Conservation (phyloP, 176 grass and related monocot genomes). For the Cymbopogon citratus region DNA sequence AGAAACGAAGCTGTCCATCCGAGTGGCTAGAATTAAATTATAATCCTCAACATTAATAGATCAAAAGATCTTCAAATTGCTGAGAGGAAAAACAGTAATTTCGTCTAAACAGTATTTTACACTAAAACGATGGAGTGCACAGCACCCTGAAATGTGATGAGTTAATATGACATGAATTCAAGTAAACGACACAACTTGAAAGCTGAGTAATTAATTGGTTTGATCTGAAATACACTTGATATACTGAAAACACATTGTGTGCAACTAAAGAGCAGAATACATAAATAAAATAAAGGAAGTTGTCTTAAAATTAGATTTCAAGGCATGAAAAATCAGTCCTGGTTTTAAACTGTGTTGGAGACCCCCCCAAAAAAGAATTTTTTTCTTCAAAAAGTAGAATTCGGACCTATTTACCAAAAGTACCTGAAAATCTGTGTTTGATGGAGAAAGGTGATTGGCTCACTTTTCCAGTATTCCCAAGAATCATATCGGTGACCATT, state of each 20-base stretch:
- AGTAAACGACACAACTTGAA: not conserved
- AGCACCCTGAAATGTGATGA: not conserved
- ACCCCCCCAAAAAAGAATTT: not conserved
- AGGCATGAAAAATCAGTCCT: conserved; percentile 10
- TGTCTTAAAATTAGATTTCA: conserved; percentile 14
- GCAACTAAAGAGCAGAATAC: not conserved
- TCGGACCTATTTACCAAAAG: not conserved
- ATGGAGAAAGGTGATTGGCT: conserved; percentile 64
- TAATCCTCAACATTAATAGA: not conserved
- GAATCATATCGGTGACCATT: conserved; percentile 89
- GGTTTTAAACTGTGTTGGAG: conserved; percentile 1
- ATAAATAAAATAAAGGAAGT: not conserved
- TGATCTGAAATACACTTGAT: not conserved
- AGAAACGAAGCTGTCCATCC: not conserved
- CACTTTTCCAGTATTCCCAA: conserved; percentile 59
- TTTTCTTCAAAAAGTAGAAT: not conserved
- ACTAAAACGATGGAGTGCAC: not conserved
- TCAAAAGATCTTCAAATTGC: not conserved
- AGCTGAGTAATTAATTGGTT: not conserved
- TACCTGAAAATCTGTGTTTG: conserved; percentile 65
- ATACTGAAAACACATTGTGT: not conserved
- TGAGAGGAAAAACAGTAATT: not conserved
- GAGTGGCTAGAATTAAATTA: not conserved
- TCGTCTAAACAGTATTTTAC: not conserved
- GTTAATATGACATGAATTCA: conserved; percentile 9